Evolutionary conservation across 1,139 yeast genomes (phyloP).

Genomic region (Maudiozyma humilis): DNA sequence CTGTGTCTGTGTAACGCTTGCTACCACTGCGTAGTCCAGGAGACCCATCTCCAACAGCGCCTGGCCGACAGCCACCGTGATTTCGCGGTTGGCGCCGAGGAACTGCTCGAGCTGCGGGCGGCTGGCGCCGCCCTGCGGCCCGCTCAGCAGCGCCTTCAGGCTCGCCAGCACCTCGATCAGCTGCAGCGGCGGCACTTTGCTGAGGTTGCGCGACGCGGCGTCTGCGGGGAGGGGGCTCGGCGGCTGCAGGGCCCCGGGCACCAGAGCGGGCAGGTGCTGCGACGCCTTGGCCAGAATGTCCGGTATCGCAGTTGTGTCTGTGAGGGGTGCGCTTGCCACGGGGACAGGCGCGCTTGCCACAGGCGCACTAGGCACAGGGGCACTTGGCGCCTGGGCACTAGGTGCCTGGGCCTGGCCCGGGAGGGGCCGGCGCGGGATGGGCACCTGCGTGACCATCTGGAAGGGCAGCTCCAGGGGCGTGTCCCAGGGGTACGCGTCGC

Average conservation of each 20-base stretch:
- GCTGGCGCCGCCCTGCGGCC: conserved; percentile 39
- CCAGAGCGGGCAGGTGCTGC: conserved; percentile 43
- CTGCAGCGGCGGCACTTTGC: conserved; percentile 60
- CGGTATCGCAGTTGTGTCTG: conserved; percentile 36
- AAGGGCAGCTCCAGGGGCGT: conserved; percentile 28
- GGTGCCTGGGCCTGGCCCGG: background rate
- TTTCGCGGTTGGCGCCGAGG: conserved; percentile 43
- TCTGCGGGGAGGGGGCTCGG: conserved; percentile 33
- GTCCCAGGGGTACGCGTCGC: conserved; percentile 30
- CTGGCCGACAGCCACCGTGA: conserved; percentile 62
- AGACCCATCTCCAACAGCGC: conserved; percentile 71
- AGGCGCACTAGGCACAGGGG: background rate
- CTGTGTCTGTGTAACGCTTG: background rate
- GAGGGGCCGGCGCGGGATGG: conserved; percentile 26
- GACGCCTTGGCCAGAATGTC: conserved; percentile 44
- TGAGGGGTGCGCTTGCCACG: too few relatives aligned
- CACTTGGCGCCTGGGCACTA: too few relatives aligned
- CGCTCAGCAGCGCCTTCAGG: conserved; percentile 44
- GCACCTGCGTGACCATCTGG: conserved; percentile 30
- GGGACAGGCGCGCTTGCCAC: too few relatives aligned
- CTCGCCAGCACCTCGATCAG: conserved; percentile 59
- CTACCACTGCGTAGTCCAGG: conserved; percentile 40
- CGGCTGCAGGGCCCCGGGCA: conserved; percentile 37
- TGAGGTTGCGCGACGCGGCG: conserved; percentile 36
- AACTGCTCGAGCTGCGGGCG: conserved; percentile 39